phyloP scores from a whole-genome alignment of 208 protist genomes.

The Crithidia acanthocephali region DNA sequence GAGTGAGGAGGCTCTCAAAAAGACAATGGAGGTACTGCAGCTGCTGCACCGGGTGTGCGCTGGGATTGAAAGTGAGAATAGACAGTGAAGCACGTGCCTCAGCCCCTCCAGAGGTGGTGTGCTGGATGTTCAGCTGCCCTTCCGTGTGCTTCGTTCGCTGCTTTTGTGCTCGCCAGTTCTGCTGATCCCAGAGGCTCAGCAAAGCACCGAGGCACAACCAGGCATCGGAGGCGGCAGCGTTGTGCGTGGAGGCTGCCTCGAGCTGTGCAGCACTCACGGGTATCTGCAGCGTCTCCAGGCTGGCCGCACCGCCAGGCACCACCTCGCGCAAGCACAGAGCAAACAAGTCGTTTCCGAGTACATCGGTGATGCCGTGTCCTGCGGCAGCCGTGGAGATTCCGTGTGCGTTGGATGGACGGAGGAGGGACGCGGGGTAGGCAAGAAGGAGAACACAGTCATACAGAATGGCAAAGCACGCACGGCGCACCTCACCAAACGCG shows the following conservation, averaged over 20 bases:
- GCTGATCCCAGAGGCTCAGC: conserved; percentile 33
- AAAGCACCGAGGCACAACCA: conserved; percentile 31
- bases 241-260: conserved; percentile 12
- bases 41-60: not conserved
- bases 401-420: not conserved
- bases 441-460: conserved; percentile 38
- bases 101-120: not conserved
- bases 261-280: not conserved
- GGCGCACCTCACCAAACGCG: conserved; percentile 37
- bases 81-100: conserved; percentile 1
- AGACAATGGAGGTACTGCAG: not conserved
- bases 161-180: not conserved
- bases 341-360: conserved; percentile 18
- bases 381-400: not conserved
- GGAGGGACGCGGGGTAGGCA: conserved; percentile 24
- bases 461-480: conserved; percentile 52
- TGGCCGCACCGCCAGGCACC: not conserved
- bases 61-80: not conserved
- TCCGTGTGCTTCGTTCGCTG: not conserved
- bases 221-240: conserved; percentile 30
- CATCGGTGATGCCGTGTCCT: conserved; percentile 4
- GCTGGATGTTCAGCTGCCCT: not conserved
- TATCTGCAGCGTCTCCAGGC: too few relatives aligned
- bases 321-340: conserved; percentile 29
- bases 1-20: conserved; percentile 12